These are phyloP conservation scores for Cladosporium sp. DNA, from an alignment of 2,329 filamentous ascomycete genomes.

Conservation along the genomic window DNA sequence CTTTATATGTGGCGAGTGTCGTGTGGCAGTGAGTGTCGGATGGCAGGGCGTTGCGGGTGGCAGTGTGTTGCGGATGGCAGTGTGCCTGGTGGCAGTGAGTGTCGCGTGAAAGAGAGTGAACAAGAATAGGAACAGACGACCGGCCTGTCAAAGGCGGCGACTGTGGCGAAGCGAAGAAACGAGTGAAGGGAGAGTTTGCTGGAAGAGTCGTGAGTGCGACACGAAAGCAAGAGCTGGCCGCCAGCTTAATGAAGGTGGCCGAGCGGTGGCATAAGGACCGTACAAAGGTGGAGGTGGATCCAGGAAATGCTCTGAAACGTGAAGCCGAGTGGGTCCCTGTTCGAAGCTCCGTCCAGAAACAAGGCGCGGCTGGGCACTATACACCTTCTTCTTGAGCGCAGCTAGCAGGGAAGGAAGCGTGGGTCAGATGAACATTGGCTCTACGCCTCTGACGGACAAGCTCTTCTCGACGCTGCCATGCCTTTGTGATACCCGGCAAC, in stretches of 20 bases:
- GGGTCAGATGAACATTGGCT: background rate
- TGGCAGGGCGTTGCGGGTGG: background rate
- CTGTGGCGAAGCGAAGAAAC: conserved; percentile 1
- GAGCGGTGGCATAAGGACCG: background rate
- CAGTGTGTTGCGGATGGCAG: background rate
- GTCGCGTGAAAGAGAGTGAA: background rate
- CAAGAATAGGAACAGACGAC: background rate
- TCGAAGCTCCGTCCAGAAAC: conserved; percentile 1
- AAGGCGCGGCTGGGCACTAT: conserved; percentile 11
- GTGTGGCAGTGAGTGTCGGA: background rate
- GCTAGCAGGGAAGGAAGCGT: conserved; percentile 6
- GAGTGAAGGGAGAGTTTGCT: conserved; percentile 10
- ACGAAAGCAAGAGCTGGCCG: background rate
- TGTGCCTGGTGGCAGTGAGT: background rate
- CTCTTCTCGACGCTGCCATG: background rate
- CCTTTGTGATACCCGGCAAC: background rate
- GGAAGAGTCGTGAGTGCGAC: background rate
- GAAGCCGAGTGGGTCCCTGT: background rate
- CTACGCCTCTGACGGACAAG: background rate
- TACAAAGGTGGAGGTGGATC: conserved; percentile 3
- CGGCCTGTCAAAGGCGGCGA: conserved; percentile 13
- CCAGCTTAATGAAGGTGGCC: conserved; percentile 2
- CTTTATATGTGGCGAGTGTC: conserved; percentile 3
- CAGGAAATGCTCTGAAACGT: conserved; percentile 9
- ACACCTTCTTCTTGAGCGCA: conserved; percentile 3